Percentiles rank a stretch among this genome's conserved stretches.
Evolutionary conservation across 371 early-diverging fungal genomes (phyloP).

Genomic region (Fennellomyces sp.): DNA sequence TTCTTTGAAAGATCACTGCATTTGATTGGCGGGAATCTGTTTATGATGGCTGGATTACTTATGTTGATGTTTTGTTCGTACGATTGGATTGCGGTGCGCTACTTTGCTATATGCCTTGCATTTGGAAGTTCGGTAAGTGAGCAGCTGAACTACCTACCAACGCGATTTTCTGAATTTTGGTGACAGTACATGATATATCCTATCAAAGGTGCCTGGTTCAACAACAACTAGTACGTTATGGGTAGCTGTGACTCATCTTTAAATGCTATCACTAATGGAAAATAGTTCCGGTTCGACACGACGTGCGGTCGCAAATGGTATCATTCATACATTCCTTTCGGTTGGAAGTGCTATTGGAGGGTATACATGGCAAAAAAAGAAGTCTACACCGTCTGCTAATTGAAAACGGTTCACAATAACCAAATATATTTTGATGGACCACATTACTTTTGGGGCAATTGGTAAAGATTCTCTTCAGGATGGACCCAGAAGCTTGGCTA

Average conservation of each 20-base stretch:
- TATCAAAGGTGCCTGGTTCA: constrained; percentile 37
- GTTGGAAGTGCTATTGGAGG: constrained; percentile 32
- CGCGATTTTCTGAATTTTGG: too few relatives aligned
- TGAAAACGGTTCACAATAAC: too few relatives aligned
- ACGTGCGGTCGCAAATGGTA: constrained; percentile 33
- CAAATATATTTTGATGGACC: constrained; percentile 32
- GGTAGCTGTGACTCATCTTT: too few relatives aligned
- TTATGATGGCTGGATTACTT: constrained; percentile 26
- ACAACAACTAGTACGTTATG: constrained; percentile 26
- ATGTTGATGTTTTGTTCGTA: constrained; percentile 23
- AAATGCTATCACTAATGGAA: too few relatives aligned
- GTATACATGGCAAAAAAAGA: too few relatives aligned
- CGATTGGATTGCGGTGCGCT: constrained; percentile 8
- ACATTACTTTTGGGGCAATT: constrained; percentile 3
- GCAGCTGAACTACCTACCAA: too few relatives aligned
- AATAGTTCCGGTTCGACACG: constrained; percentile 32
- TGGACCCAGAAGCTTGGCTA: too few relatives aligned
- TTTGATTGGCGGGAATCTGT: constrained; percentile 21
- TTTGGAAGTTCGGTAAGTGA: constrained; percentile 12
- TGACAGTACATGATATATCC: constrained; percentile 28
- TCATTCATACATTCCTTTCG: constrained; percentile 32
- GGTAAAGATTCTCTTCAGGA: too few relatives aligned
- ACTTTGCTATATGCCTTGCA: constrained; percentile 25
- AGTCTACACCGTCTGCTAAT: too few relatives aligned
- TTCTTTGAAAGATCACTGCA: constrained; percentile 32